phyloP scores from a whole-genome alignment of 306 rosid genomes.

The Lathyrus aphaca region DNA sequence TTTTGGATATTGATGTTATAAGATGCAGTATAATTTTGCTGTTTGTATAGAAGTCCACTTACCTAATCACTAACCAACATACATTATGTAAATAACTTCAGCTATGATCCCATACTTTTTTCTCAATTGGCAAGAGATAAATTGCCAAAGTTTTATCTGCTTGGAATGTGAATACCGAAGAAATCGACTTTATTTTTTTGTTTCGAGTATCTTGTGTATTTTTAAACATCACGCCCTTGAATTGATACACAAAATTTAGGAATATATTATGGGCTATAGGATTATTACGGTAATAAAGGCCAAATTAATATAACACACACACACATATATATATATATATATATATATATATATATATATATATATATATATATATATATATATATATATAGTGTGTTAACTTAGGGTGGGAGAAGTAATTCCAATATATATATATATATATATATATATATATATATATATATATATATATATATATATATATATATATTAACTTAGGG shows the following conservation, averaged over 20 bases:
- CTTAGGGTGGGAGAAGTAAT: no score
- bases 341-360: no score
- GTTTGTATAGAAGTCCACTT: slow-evolving; percentile 26
- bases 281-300: neutral
- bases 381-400: no score
- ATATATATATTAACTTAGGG: no score
- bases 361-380: no score
- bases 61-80: neutral
- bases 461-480: no score
- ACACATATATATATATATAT: no score
- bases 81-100: slow-evolving; percentile 28
- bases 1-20: slow-evolving; percentile 9
- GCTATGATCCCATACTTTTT: neutral
- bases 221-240: neutral
- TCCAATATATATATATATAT: no score
- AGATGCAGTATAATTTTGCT: slow-evolving; percentile 15
- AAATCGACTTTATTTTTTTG: neutral
- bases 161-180: neutral
- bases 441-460: no score
- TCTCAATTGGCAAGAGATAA: neutral
- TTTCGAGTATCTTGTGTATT: neutral
- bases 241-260: neutral
- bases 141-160: neutral
- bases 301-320: no score
- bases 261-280: neutral